Evolutionary conservation across 1,139 yeast genomes (phyloP), one percentile per base, ranked within the genome.

Genomic region (Protomyces pachydermus): DNA sequence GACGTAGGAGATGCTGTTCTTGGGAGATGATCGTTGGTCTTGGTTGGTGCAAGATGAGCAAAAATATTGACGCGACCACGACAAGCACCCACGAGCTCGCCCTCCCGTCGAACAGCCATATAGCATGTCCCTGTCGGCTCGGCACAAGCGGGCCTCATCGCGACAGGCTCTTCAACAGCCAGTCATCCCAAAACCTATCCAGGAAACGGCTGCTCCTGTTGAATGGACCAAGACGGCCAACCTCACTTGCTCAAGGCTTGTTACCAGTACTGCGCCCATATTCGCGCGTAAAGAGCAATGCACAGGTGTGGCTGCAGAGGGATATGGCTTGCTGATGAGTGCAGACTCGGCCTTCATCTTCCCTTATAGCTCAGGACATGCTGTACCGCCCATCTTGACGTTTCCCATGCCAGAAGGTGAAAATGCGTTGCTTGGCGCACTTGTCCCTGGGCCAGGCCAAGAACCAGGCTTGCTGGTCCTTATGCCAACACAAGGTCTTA

Each of bases 391-490:
- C 42, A 82, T 86, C 18, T 70, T 76, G 38, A 74, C 78, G 25
- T 76, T 80, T 54, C 78, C 81, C 1, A 68, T 78, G 18, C 75
- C 77, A 52, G 73, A 71, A 38, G 70, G 66, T 10, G 65, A 68
- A 9, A 65, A 67, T 18, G 72, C 76, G 38, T 72, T 80, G 14
- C 83, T 93, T 0, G 74, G 85, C 66, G 90, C 90, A 2, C 78
- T 84, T 1, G 76, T 90, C 48, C 86, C 91, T 0, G 78, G 83
- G 18, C 91, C 95, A 0, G 74, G 80, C 34, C 74, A 77, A 16
- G 91, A 86, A 68, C 93, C 95, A 0, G 95, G 95, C 4, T 74
- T 88, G 57, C 82, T 85, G 1, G 80, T 85, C 8, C 77, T 87
- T 20, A 82, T 84, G 69, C 77, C 87, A 0, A 72, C 77, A 18